These are phyloP conservation scores for Schizothecium vesticola DNA, from an alignment of 495 filamentous ascomycete species.

Conservation along the genomic window DNA sequence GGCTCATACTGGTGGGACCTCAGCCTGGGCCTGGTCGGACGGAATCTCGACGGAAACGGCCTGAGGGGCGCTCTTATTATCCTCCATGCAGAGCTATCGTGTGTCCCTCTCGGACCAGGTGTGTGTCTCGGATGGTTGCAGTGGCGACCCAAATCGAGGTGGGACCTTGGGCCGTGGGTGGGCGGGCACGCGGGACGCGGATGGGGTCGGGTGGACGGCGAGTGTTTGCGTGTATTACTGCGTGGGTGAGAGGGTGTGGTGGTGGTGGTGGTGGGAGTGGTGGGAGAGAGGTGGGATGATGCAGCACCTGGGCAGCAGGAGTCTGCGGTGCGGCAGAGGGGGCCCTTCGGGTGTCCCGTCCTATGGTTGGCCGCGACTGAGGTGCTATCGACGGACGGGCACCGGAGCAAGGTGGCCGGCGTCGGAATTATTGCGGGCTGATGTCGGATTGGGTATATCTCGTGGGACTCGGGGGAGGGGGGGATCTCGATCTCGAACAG, in stretches of 20 bases:
- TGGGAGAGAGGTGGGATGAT: background rate
- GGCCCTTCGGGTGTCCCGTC: slow-evolving; percentile 13
- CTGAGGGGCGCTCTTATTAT: slow-evolving; percentile 38
- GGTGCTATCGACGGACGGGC: slow-evolving; percentile 13
- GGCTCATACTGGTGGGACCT: slow-evolving; percentile 36
- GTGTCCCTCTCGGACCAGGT: slow-evolving; percentile 1
- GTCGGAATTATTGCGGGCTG: slow-evolving; percentile 6
- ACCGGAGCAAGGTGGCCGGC: background rate
- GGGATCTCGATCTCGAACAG: slow-evolving; percentile 3
- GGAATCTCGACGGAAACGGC: slow-evolving; percentile 33
- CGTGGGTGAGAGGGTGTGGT: slow-evolving; percentile 7
- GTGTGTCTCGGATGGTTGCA: slow-evolving; percentile 25
- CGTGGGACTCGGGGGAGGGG: background rate
- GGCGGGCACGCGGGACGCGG: slow-evolving; percentile 15
- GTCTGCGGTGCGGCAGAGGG: background rate
- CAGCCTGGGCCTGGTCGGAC: slow-evolving; percentile 32
- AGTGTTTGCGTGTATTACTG: background rate
- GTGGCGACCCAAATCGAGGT: slow-evolving; percentile 20
- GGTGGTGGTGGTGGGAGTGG: slow-evolving; percentile 10
- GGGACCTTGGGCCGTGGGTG: slow-evolving; percentile 25
- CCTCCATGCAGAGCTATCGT: slow-evolving; percentile 34
- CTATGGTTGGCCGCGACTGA: slow-evolving; percentile 15
- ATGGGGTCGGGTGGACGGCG: slow-evolving; percentile 6
- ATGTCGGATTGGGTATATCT: background rate
- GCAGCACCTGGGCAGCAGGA: background rate